Evolutionary conservation across 106 monocot species (phyloP).

Genomic region (Acorus calamus): DNA sequence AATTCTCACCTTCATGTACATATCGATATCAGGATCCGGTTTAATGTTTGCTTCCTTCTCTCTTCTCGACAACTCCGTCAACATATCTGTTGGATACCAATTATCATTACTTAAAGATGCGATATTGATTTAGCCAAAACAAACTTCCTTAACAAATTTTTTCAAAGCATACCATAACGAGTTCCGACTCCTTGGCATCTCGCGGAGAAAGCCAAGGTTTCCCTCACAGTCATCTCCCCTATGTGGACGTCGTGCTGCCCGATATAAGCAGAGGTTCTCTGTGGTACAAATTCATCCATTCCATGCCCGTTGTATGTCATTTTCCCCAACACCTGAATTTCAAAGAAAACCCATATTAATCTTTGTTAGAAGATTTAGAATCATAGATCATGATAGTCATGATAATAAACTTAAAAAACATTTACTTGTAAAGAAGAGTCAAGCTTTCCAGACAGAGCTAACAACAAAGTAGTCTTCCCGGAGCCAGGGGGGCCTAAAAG

Average conservation of each 20-base stretch:
- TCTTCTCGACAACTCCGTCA: conserved; percentile 41
- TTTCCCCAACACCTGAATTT: conserved; percentile 16
- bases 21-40: conserved; percentile 47
- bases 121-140: background rate
- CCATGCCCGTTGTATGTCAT: conserved; percentile 55
- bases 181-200: conserved; percentile 54
- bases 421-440: conserved; percentile 19
- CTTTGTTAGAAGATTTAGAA: background rate
- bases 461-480: conserved; percentile 43
- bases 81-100: conserved; percentile 24
- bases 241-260: conserved; percentile 57
- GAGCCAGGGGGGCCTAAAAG: conserved; percentile 57
- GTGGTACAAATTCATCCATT: conserved; percentile 56
- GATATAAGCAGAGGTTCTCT: conserved; percentile 58
- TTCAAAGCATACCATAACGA: conserved; percentile 27
- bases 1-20: conserved; percentile 40
- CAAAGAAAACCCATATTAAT: background rate
- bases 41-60: conserved; percentile 44
- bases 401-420: background rate
- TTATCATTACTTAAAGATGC: background rate
- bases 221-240: conserved; percentile 59
- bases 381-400: background rate
- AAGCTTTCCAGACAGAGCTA: conserved; percentile 48
- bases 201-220: conserved; percentile 53
- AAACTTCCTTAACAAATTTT: background rate